Evolutionary conservation across 371 early-diverging fungal genomes (phyloP).

Genomic region (Lichtheimia ornata): DNA sequence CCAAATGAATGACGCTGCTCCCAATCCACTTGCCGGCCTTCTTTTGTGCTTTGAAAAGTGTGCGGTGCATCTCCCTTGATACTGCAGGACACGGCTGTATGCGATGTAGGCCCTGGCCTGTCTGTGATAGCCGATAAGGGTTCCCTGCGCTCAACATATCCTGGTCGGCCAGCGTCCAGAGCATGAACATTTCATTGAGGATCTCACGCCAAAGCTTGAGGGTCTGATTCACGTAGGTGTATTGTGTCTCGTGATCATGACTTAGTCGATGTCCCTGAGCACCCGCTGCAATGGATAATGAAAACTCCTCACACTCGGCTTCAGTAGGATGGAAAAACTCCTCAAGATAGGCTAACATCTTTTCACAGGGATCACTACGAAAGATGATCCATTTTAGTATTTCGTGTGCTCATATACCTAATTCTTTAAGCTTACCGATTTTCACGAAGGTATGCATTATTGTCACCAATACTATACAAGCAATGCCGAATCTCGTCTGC

Average conservation of each 20-base stretch:
- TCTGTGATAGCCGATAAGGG: conserved; percentile 87
- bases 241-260: conserved; percentile 92
- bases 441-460: conserved; percentile 88
- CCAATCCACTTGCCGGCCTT: conserved; percentile 93
- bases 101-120: conserved; percentile 95
- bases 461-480: conserved; percentile 94
- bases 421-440: conserved; percentile 58
- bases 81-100: conserved; percentile 83
- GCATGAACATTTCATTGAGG: conserved; percentile 93
- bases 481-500: conserved; percentile 84
- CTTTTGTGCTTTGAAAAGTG: conserved; percentile 85
- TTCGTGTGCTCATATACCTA: neutral
- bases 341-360: conserved; percentile 82
- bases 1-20: conserved; percentile 92
- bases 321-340: conserved; percentile 63
- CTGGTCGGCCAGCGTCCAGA: conserved; percentile 89
- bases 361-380: conserved; percentile 90
- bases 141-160: conserved; percentile 78
- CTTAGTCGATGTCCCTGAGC: conserved; percentile 86
- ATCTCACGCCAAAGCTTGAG: conserved; percentile 94
- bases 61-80: conserved; percentile 85
- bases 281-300: conserved; percentile 85
- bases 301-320: conserved; percentile 53
- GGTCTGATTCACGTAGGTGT: conserved; percentile 92
- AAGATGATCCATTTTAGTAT: neutral